Percentiles rank a stretch among this genome's conserved stretches.
These are phyloP conservation scores for Diaporthe vaccinii DNA, from an alignment of 2,329 filamentous ascomycete species.

Conservation along the genomic window DNA sequence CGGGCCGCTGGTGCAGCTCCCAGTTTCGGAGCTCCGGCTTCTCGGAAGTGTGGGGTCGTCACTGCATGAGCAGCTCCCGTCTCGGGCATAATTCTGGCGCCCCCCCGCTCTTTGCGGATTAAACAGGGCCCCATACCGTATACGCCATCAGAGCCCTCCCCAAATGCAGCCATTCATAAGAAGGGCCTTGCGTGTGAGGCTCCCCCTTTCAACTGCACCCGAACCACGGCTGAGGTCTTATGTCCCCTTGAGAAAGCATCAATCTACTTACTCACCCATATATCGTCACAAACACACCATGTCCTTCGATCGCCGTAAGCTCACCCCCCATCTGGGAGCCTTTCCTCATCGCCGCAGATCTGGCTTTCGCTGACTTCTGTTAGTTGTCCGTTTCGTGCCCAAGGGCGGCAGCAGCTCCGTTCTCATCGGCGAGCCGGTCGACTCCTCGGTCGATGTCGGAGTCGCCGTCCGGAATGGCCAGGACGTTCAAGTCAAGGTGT, in stretches of 20 bases:
- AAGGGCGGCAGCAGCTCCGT: constrained; percentile 35
- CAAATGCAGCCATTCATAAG: constrained; percentile 13
- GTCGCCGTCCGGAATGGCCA: constrained; percentile 67
- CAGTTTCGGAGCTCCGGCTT: constrained; percentile 32
- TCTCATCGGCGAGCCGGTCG: constrained; percentile 40
- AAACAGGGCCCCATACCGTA: constrained; percentile 3
- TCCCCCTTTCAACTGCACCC: neutral
- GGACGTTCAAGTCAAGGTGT: constrained; percentile 68
- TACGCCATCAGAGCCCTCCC: neutral
- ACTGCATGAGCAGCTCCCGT: neutral
- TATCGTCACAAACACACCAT: neutral
- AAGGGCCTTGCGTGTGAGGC: constrained; percentile 8
- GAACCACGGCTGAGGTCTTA: neutral
- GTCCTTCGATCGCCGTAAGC: constrained; percentile 39
- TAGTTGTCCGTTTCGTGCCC: constrained; percentile 40
- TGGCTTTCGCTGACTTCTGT: neutral
- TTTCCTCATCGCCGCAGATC: neutral
- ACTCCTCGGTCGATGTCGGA: constrained; percentile 66
- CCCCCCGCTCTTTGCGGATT: constrained; percentile 24
- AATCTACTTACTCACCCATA: neutral
- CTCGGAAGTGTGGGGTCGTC: constrained; percentile 23
- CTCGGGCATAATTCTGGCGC: constrained; percentile 34
- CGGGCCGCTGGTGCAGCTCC: constrained; percentile 6
- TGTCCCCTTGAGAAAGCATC: neutral
- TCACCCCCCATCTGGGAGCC: neutral